Evolutionary conservation across 177 flowering plant species (phyloP).

Genomic region (Vitis hybrid): DNA sequence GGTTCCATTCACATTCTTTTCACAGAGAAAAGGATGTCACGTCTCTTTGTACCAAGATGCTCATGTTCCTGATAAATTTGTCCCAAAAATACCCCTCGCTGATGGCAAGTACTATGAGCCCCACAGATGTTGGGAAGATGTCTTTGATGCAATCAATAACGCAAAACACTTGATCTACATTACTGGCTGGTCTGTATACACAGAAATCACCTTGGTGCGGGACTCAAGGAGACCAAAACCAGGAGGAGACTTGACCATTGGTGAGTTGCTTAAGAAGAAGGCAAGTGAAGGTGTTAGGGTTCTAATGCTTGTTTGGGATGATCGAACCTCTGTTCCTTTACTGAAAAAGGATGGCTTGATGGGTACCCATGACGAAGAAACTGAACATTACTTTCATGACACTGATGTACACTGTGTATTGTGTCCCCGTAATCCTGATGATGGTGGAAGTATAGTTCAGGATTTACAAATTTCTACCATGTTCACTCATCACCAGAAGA

Average conservation of each 20-base stretch:
- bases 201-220: conserved; percentile 58
- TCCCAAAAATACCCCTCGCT: conserved; percentile 66
- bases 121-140: conserved; percentile 71
- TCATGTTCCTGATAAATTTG: conserved; percentile 59
- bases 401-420: conserved; percentile 63
- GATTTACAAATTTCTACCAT: conserved; percentile 60
- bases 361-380: conserved; percentile 79
- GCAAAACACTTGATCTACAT: conserved; percentile 76
- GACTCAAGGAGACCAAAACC: conserved; percentile 69
- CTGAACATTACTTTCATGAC: conserved; percentile 43
- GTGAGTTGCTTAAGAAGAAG: conserved; percentile 67
- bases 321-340: conserved; percentile 59
- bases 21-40: conserved; percentile 61
- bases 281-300: conserved; percentile 75
- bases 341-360: conserved; percentile 66
- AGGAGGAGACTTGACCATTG: conserved; percentile 60
- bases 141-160: conserved; percentile 71
- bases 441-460: conserved; percentile 68
- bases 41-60: conserved; percentile 75
- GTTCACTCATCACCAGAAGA: conserved; percentile 73
- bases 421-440: conserved; percentile 74
- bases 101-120: conserved; percentile 59
- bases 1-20: conserved; percentile 61
- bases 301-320: conserved; percentile 76
- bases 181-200: conserved; percentile 73